These are phyloP conservation scores for Hamamelis virginiana DNA, from an alignment of 164 flowering plant species.

Conservation along the genomic window DNA sequence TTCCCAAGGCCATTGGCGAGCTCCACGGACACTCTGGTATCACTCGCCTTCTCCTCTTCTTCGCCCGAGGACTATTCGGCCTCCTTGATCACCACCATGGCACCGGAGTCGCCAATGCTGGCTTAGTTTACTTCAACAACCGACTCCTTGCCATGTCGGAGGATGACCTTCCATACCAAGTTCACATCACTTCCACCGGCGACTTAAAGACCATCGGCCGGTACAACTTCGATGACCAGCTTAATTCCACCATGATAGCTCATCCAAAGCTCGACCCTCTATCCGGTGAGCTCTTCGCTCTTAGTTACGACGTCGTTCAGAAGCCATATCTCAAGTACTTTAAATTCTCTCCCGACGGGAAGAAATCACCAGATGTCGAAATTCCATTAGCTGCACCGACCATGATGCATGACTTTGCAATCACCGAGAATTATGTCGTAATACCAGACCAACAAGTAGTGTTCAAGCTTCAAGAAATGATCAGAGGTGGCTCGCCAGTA, in stretches of 20 bases:
- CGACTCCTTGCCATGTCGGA: slow-evolving; percentile 42
- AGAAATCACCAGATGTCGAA: slow-evolving; percentile 35
- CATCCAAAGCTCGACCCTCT: slow-evolving; percentile 39
- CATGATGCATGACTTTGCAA: slow-evolving; percentile 44
- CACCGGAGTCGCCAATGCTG: slow-evolving; percentile 42
- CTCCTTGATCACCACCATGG: slow-evolving; percentile 30
- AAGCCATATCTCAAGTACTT: slow-evolving; percentile 39
- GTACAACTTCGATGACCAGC: slow-evolving; percentile 27
- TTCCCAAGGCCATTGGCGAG: slow-evolving; percentile 42
- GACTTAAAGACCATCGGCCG: slow-evolving; percentile 35
- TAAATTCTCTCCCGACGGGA: slow-evolving; percentile 23
- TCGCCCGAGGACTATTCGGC: slow-evolving; percentile 30
- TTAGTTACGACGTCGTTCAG: slow-evolving; percentile 36
- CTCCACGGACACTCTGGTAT: slow-evolving; percentile 42
- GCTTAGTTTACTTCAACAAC: slow-evolving; percentile 33
- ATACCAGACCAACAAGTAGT: slow-evolving; percentile 44
- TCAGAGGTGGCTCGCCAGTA: slow-evolving; percentile 36
- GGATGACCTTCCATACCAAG: slow-evolving; percentile 38
- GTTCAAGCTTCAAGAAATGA: slow-evolving; percentile 38
- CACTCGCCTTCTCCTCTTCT: slow-evolving; percentile 29
- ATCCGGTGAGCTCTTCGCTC: slow-evolving; percentile 29
- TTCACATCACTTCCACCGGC: slow-evolving; percentile 22
- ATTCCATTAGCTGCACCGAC: slow-evolving; percentile 29
- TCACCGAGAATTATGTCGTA: slow-evolving; percentile 40
- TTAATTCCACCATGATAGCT: slow-evolving; percentile 35